Conservation (phyloP, 1,139 yeast species). For the Hemisphaericaspora xylofermentans region DNA sequence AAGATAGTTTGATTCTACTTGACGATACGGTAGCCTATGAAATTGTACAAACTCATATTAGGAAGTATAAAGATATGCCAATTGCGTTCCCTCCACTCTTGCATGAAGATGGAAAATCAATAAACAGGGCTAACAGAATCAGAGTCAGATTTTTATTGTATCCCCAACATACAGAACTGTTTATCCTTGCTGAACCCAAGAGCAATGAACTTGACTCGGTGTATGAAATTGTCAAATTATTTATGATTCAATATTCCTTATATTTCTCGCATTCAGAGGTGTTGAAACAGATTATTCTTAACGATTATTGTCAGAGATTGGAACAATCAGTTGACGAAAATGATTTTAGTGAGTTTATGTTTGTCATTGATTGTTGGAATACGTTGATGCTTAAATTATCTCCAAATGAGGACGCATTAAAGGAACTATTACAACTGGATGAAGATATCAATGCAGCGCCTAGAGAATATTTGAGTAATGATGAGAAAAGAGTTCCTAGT, state of each 20-base stretch:
- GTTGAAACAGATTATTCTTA: slow-evolving; percentile 35
- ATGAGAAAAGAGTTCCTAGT: slow-evolving; percentile 18
- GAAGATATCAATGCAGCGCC: slow-evolving; percentile 36
- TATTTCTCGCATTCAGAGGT: slow-evolving; percentile 39
- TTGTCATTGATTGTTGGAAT: slow-evolving; percentile 45
- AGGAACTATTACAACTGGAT: slow-evolving; percentile 8
- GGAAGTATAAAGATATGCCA: slow-evolving; percentile 35
- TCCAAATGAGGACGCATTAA: slow-evolving; percentile 22
- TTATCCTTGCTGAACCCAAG: slow-evolving; percentile 45
- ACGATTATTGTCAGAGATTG: slow-evolving; percentile 33
- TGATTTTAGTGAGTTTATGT: slow-evolving; percentile 36
- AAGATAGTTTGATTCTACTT: slow-evolving; percentile 17
- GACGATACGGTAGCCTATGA: slow-evolving; percentile 31
- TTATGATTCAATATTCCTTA: slow-evolving; percentile 43
- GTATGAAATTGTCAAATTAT: slow-evolving; percentile 61
- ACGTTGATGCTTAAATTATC: slow-evolving; percentile 35
- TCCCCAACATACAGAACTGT: slow-evolving; percentile 44
- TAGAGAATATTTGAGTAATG: slow-evolving; percentile 23
- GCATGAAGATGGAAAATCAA: slow-evolving; percentile 14
- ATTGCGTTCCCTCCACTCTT: slow-evolving; percentile 38
- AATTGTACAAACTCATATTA: slow-evolving; percentile 29
- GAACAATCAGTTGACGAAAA: slow-evolving; percentile 33
- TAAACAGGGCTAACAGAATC: slow-evolving; percentile 33
- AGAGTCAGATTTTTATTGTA: slow-evolving; percentile 39
- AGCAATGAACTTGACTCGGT: slow-evolving; percentile 67